Evolutionary conservation across 345 rosid species (phyloP), one percentile per base, ranked within the genome.

Genomic region (Garcia nutans): DNA sequence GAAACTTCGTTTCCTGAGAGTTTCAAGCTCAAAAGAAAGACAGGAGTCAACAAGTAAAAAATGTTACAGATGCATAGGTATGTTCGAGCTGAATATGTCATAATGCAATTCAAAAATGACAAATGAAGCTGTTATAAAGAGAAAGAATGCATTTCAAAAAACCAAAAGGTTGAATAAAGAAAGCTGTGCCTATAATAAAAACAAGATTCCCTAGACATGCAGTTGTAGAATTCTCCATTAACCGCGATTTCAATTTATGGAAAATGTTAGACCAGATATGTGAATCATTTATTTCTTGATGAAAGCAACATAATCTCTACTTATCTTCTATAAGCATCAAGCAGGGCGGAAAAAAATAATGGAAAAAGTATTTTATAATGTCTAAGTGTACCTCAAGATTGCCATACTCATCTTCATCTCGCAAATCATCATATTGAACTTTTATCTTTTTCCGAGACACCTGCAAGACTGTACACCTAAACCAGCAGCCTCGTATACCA

Each of bases 401-500:
- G 75, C 89, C 87, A 74, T 69, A 84, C 76, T 88, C 97, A 81
- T 92, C 94, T 67, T 88, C 99, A 73, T 93, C 98, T 82, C 79
- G 87, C 80, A 96, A 70, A 83, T 95, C 99, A 85, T 90, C 92
- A 84, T 93, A 96, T 76, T 78, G 88, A 37, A 96, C 97, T 80
- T 88, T 96, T 74, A 96, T 87, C 76, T 83, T 89, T 76, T 86
- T 96, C 66, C 84, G 80, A 66, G 90, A 86, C 65, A 88, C 79
- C 78, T 88, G 87, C 79, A 96, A 72, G 83, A 93, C 81, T 22
- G 92, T 89, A 84, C 98, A 91, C 84, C 91, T 87, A 83, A 96
- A 96, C 99, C 98, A 93, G 85, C 99, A 93, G 62, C 99, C 99
- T 83, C 96, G 88, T 76, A 96, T 85, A 55, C 99, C 99, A 70